phyloP scores from a whole-genome alignment of 768 basidiomycete species.

The Rhizopogon sp. region DNA sequence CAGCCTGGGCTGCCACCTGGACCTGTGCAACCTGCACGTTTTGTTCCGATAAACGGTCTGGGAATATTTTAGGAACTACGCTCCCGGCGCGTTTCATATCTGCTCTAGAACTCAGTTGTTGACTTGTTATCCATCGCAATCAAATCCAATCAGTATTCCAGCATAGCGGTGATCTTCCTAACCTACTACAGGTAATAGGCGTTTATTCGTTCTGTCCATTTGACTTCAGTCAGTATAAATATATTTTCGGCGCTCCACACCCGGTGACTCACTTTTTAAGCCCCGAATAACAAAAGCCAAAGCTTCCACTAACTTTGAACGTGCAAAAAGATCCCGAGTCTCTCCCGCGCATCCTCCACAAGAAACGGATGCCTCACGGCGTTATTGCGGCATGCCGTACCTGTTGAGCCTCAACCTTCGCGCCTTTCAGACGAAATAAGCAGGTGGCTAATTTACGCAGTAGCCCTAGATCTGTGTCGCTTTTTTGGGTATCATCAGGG shows the following conservation, averaged over 20 bases:
- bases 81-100: constrained; percentile 22
- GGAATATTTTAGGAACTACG: constrained; percentile 25
- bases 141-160: constrained; percentile 9
- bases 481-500: not conserved
- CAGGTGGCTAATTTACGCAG: not conserved
- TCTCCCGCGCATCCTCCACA: constrained; percentile 2
- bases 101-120: constrained; percentile 14
- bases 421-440: not conserved
- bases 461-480: not conserved
- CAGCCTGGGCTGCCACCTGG: constrained; percentile 1
- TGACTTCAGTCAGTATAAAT: constrained; percentile 6
- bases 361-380: not conserved
- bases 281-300: not conserved
- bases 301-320: no score
- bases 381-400: constrained; percentile 2
- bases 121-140: constrained; percentile 19
- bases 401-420: constrained; percentile 1
- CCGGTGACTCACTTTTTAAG: not conserved
- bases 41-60: constrained; percentile 12
- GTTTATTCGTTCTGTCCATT: not conserved
- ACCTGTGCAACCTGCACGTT: constrained; percentile 1
- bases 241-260: not conserved
- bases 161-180: constrained; percentile 3
- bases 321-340: not conserved
- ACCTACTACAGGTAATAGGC: not conserved